Conservation (phyloP, 1,284 basidiomycete species). For the Tylopilus orsonianus region DNA sequence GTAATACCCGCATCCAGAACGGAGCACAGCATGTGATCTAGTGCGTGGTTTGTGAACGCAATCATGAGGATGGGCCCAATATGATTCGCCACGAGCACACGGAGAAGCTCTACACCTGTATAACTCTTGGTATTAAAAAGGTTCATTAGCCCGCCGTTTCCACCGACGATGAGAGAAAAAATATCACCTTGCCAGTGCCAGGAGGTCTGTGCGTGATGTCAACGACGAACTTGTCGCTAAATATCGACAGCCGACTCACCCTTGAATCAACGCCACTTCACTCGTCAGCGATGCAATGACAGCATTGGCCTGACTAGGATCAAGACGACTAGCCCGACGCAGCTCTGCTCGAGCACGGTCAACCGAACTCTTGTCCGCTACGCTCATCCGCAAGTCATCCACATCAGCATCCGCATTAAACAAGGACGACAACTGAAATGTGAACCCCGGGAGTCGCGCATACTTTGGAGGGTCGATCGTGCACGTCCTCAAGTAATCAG, state of each 20-base stretch:
- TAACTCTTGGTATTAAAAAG: conserved; percentile 46
- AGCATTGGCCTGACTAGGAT: conserved; percentile 67
- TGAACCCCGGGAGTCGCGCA: conserved; percentile 47
- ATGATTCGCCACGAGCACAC: conserved; percentile 54
- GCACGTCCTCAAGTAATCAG: conserved; percentile 31
- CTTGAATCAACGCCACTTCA: conserved; percentile 68
- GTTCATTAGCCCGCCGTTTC: background rate
- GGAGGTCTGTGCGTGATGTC: conserved; percentile 50
- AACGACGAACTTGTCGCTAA: background rate
- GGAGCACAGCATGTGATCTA: conserved; percentile 66
- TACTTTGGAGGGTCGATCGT: conserved; percentile 50
- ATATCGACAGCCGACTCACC: conserved; percentile 41
- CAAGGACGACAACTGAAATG: conserved; percentile 47
- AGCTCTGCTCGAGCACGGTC: conserved; percentile 43
- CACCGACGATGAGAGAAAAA: background rate
- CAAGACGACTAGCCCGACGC: conserved; percentile 49
- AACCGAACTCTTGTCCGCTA: conserved; percentile 24
- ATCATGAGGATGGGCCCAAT: conserved; percentile 63
- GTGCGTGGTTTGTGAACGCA: conserved; percentile 74
- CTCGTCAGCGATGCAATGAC: conserved; percentile 58
- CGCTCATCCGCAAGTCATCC: conserved; percentile 21
- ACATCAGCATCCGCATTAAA: conserved; percentile 29
- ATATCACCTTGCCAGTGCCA: conserved; percentile 68
- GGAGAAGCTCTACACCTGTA: conserved; percentile 64
- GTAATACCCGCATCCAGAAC: conserved; percentile 65